A percentile compares a stretch with the other conserved stretches of the same genome.
phyloP scores from a whole-genome alignment of 1,284 basidiomycete species.

The Puccinia horiana region DNA sequence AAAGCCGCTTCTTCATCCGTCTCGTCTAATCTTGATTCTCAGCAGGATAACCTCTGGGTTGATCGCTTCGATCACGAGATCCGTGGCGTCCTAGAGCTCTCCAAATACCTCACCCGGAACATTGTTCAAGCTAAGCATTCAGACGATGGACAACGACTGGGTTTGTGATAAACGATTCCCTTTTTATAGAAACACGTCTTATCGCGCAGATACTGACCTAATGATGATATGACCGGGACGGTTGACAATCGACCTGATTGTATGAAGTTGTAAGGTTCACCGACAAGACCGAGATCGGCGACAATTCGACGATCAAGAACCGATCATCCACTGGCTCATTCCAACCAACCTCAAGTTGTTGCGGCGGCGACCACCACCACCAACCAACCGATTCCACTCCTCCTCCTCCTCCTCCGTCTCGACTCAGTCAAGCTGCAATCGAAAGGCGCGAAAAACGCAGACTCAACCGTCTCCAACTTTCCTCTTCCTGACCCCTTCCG shows the following conservation, averaged over 20 bases:
- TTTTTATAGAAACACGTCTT: background rate
- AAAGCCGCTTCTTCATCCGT: background rate
- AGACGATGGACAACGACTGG: slow-evolving; percentile 32
- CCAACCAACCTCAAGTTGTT: background rate
- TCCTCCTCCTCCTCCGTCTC: background rate
- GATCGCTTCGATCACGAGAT: slow-evolving; percentile 25
- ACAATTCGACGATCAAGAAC: slow-evolving; percentile 33
- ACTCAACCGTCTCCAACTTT: background rate
- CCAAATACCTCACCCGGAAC: slow-evolving; percentile 22
- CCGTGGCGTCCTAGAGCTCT: slow-evolving; percentile 23
- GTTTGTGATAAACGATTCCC: background rate
- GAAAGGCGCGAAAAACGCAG: slow-evolving; percentile 3
- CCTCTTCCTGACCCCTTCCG: background rate
- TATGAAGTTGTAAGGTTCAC: slow-evolving; percentile 12
- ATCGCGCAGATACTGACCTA: background rate
- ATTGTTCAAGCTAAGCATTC: slow-evolving; percentile 33
- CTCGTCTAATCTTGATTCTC: background rate
- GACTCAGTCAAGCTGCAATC: slow-evolving; percentile 10
- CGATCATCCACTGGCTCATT: slow-evolving; percentile 24
- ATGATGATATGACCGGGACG: background rate
- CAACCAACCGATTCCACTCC: background rate
- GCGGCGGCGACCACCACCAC: background rate
- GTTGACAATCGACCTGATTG: background rate
- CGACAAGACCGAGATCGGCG: slow-evolving; percentile 13
- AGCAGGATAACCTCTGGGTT: background rate